phyloP scores from a whole-genome alignment of 306 rosid species.

The Alnus rubra region DNA sequence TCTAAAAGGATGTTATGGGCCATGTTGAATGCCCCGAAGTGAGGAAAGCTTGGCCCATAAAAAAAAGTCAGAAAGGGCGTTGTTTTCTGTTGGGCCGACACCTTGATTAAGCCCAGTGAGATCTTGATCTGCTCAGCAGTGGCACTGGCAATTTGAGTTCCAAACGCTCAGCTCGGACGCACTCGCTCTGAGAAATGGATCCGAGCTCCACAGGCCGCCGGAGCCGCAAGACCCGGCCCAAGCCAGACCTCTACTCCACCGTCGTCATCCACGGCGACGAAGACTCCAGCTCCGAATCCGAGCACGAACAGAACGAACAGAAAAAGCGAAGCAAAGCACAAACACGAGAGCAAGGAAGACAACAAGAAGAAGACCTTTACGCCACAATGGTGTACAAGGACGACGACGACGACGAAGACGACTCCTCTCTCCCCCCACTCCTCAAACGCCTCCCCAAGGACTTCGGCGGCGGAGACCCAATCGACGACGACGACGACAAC shows the following conservation, averaged over 20 bases:
- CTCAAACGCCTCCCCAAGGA: constrained; percentile 89
- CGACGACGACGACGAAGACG: constrained; percentile 59
- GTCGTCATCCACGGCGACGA: constrained; percentile 65
- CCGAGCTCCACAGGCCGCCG: constrained; percentile 45
- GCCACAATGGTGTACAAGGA: constrained; percentile 78
- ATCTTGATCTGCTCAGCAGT: neutral
- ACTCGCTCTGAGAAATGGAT: constrained; percentile 51
- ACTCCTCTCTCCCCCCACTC: constrained; percentile 90
- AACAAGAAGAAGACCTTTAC: constrained; percentile 52
- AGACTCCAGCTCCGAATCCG: constrained; percentile 34
- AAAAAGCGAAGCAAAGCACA: constrained; percentile 19
- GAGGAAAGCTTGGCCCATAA: neutral
- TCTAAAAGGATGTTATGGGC: too few relatives aligned
- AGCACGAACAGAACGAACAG: constrained; percentile 12
- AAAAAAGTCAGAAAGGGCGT: neutral
- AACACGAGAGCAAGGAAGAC: constrained; percentile 1
- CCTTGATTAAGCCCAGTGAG: neutral
- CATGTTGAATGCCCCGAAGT: too few relatives aligned
- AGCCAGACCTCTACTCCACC: constrained; percentile 73
- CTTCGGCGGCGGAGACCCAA: constrained; percentile 88
- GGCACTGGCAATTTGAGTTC: constrained; percentile 2
- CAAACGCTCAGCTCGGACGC: constrained; percentile 12
- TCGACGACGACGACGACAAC: constrained; percentile 67
- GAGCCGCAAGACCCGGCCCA: constrained; percentile 46
- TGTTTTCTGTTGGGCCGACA: neutral